Conservation (phyloP, 148 eudicot genomes). For the Hydrangea macrophylla region DNA sequence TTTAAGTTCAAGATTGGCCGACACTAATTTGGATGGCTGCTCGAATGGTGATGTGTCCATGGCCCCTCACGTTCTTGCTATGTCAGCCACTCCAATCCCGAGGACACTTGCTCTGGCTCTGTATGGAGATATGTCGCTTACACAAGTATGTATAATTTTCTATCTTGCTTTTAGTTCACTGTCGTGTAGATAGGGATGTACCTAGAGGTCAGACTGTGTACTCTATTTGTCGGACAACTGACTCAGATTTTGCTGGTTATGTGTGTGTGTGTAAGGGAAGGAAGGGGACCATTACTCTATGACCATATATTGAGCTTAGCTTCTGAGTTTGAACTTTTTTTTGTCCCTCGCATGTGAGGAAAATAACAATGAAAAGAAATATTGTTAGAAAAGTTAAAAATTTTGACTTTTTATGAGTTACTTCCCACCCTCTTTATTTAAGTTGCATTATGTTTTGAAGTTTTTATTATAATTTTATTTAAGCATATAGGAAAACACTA, state of each 20-base stretch:
- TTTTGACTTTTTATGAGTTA: not conserved
- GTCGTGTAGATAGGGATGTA: no score
- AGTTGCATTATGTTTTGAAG: not conserved
- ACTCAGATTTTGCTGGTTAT: no score
- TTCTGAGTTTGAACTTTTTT: not conserved
- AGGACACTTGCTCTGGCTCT: constrained; percentile 93
- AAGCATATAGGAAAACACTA: no score
- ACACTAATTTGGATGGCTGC: constrained; percentile 35
- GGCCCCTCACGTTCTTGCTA: constrained; percentile 97
- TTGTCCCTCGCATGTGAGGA: no score
- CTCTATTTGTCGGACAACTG: no score
- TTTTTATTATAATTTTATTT: no score
- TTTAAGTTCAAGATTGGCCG: constrained; percentile 30
- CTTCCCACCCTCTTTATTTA: no score
- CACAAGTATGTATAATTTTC: constrained; percentile 53
- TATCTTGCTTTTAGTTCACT: constrained; percentile 2
- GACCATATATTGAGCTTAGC: not conserved
- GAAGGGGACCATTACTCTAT: not conserved
- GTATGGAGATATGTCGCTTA: constrained; percentile 89
- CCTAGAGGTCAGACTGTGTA: not conserved
- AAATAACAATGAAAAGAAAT: no score
- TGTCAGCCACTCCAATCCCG: constrained; percentile 98
- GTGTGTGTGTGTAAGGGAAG: no score
- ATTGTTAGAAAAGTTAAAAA: no score
- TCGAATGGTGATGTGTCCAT: constrained; percentile 41